Evolutionary conservation across 1,139 yeast genomes (phyloP).

Genomic region (Dujonia santamariae): DNA sequence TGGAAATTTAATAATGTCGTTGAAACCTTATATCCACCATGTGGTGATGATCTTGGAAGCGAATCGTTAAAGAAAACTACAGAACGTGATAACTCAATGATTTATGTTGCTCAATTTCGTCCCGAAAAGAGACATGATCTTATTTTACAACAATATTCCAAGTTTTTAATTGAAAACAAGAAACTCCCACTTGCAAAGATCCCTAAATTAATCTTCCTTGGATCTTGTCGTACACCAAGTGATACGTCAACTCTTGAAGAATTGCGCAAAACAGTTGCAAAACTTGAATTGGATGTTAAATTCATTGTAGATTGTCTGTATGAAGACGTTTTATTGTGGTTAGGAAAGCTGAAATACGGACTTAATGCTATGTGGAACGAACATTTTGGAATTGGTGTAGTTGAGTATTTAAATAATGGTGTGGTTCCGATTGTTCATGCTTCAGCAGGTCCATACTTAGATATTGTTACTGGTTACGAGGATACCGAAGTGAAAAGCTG

Average conservation of each 20-base stretch:
- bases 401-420: constrained; percentile 87
- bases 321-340: constrained; percentile 51
- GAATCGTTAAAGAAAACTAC: too few species aligned
- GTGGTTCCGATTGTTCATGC: constrained; percentile 88
- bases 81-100: constrained; percentile 51
- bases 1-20: constrained; percentile 50
- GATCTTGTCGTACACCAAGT: constrained; percentile 71
- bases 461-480: constrained; percentile 53
- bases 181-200: constrained; percentile 18
- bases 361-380: constrained; percentile 99
- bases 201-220: constrained; percentile 69
- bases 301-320: constrained; percentile 79
- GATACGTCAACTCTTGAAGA: constrained; percentile 61
- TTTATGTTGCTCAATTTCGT: constrained; percentile 90
- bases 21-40: constrained; percentile 77
- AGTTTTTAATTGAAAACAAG: constrained; percentile 35
- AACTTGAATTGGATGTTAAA: constrained; percentile 49
- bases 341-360: constrained; percentile 69
- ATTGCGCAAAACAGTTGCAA: constrained; percentile 44
- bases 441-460: constrained; percentile 86
- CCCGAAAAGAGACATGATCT: constrained; percentile 90
- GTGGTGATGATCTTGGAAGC: constrained; percentile 55
- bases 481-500: constrained; percentile 19
- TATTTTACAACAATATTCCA: constrained; percentile 59
- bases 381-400: constrained; percentile 97